Base-by-base conservation (phyloP, 352 stramenopile species). In the Phytophthora pseudosyringae region DNA sequence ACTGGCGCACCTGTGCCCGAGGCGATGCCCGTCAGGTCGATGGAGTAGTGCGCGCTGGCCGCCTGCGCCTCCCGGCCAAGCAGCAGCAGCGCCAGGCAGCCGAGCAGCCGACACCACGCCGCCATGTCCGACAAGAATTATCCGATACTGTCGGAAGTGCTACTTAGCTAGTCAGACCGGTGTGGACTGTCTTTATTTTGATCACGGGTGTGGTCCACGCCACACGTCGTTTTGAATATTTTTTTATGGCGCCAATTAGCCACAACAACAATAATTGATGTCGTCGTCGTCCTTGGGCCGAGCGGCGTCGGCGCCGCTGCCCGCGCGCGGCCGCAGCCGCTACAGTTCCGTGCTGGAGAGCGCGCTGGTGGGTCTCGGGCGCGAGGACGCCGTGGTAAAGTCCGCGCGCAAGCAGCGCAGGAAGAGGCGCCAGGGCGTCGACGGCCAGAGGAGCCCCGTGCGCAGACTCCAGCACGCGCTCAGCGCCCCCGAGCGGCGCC, bases 21-120 rank as follows among this genome's bases (percentile, higher is more conserved):
- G 31, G 69, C 60, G 48, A 83, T 83, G 35, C 74, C 74, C 33
- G 58, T 83, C 4, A 83, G 56, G 40, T 80, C 53, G 29, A 83
- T 59, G n/a, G 74, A 78, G 45, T 80, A 83, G 47, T 69, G 57
- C 8, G 74, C 74, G 18, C 44, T 83, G 4, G 39, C 44, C 7
- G 71, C 74, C 10, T 43, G 29, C 5, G 59, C 60, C 9, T 58
- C 16, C 2, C 18, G 26, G 9, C 18, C 40, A 38, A 59, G 46
- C 21, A 71, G 47, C 44, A 75, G 44, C 52, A 72, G 48, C 50
- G 63, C 26, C n/a, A 63, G 31, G 36, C 57, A 70, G 53, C 60
- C 15, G n/a, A 71, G 71, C 53, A 68, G 54, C 43, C 26, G 41
- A 48, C 60, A 10, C 53, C 38, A 9, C 36, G 39, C 28, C 35